Evolutionary conservation across 306 rosid genomes (phyloP).

Genomic region (Lupinus albus): DNA sequence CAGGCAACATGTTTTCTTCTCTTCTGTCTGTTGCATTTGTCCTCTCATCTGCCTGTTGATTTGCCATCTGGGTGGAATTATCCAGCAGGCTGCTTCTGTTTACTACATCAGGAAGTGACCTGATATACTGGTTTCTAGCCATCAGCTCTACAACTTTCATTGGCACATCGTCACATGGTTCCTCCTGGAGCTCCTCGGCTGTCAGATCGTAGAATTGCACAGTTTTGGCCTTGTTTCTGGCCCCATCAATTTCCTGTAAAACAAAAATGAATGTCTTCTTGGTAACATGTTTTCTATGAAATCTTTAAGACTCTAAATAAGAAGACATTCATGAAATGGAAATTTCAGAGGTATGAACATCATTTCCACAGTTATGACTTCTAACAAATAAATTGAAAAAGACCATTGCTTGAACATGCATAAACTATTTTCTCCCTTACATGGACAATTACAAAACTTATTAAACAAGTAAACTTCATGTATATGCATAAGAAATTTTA

Average conservation of each 20-base stretch:
- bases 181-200: conserved; percentile 44
- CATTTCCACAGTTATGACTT: neutral
- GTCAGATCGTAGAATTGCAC: conserved; percentile 38
- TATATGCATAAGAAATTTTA: neutral
- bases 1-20: conserved; percentile 43
- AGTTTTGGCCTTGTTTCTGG: conserved; percentile 40
- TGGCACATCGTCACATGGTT: conserved; percentile 59
- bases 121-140: conserved; percentile 71
- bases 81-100: conserved; percentile 34
- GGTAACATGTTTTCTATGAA: neutral
- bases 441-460: neutral
- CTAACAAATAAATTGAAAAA: neutral
- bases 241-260: conserved; percentile 53
- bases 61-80: conserved; percentile 41
- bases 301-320: conserved; percentile 23
- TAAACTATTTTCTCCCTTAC: conserved; percentile 7
- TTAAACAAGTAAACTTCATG: neutral
- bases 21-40: conserved; percentile 35
- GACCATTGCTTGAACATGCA: neutral
- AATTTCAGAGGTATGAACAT: conserved; percentile 11
- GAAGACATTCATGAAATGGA: conserved; percentile 12
- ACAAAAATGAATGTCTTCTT: conserved; percentile 26
- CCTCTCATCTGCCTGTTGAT: neutral
- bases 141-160: conserved; percentile 72
- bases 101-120: conserved; percentile 53